These are phyloP conservation scores for Anethum foeniculum DNA, from an alignment of 140 eudicot genomes.

Conservation along the genomic window DNA sequence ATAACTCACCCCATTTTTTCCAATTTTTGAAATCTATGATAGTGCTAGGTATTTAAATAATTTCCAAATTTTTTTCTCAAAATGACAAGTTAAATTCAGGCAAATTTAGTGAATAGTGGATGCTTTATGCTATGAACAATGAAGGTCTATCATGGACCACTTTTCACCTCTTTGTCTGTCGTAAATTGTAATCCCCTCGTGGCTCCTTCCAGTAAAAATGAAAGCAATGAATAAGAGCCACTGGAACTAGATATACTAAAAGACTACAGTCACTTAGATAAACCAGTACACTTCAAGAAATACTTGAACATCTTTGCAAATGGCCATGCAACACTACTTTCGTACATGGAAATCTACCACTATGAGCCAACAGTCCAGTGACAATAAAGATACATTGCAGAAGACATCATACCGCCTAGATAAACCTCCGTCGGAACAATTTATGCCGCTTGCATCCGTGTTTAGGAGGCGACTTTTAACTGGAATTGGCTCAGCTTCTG, in stretches of 20 bases:
- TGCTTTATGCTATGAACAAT: no score
- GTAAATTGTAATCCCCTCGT: no score
- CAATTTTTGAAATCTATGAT: no score
- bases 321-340: conserved; percentile 26
- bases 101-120: no score
- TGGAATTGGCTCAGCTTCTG: conserved; percentile 73
- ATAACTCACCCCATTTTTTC: no score
- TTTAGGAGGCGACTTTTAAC: conserved; percentile 66
- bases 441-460: conserved; percentile 47
- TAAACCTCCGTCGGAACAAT: conserved; percentile 54
- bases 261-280: not conserved
- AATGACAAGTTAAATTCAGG: no score
- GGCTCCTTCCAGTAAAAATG: not conserved
- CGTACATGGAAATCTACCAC: conserved; percentile 13
- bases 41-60: no score
- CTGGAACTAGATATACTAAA: not conserved
- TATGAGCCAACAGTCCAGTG: conserved; percentile 47
- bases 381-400: conserved; percentile 29
- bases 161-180: no score
- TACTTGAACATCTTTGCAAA: conserved; percentile 5
- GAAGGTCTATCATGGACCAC: no score
- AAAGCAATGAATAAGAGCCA: not conserved
- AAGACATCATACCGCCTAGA: conserved; percentile 19
- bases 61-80: no score
- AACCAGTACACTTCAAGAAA: not conserved